Base-by-base conservation (phyloP, 805 yeast genomes). In the Candida tammaniensis region DNA sequence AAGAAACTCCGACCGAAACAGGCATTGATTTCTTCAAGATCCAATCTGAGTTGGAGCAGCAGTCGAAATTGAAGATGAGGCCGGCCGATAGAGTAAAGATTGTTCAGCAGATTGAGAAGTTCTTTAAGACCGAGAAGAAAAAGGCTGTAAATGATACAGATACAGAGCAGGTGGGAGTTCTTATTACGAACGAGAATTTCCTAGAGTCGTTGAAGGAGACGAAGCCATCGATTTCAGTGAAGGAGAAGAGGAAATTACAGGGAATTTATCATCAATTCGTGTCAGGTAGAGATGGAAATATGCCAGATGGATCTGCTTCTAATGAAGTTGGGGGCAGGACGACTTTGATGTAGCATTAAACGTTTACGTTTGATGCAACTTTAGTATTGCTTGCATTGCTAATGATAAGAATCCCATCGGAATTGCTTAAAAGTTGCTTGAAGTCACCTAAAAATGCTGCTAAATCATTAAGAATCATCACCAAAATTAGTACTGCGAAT, bases 301-400 rank as follows among this genome's bases (percentile, higher is more conserved):
- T 91, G 86, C 95, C 94, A 1, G 80, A 78, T 43, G 97, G 96
- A 0, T 72, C 79, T 21, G 78, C 91, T 3, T 77, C 93, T 49
- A 77, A 68, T 25, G 89, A 84, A 30, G 72, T 88, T 12, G 97
- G 97, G 1, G 95, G 88, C 3, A 69, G 97, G 39, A 74, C 85
- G 7, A 83, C 95, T 0, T 61, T 89, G 32, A 85, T 84, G 87
- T 88, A 57, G 18, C 10, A 12, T 13, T 13, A 23, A n/a, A n/a
- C n/a, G n/a, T n/a, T n/a, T n/a, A n/a, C n/a, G n/a, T n/a, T n/a
- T n/a, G n/a, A n/a, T n/a, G n/a, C n/a, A n/a, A n/a, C n/a, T n/a
- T n/a, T n/a, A n/a, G n/a, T n/a, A 6, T 10, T 12, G 15, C 27
- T 24, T 7, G 27, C 27, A 24, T 24, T 13, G 14, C 17, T 15